Evolutionary conservation across 2,329 filamentous ascomycete genomes (phyloP).

Genomic region (Epichloe gansuensis): DNA sequence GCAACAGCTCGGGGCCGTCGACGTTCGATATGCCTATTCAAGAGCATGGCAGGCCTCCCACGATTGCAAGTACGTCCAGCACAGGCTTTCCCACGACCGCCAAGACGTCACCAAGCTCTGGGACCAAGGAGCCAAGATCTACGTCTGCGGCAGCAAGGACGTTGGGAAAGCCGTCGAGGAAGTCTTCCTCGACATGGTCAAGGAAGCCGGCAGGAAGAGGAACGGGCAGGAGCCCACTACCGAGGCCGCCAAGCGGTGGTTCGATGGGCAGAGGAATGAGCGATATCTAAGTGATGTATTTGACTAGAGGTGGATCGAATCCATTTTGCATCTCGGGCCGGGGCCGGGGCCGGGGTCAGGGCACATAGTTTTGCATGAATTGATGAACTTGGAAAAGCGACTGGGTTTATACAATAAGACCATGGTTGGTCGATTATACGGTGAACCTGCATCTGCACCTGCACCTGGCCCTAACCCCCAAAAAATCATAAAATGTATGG

Average conservation of each 20-base stretch:
- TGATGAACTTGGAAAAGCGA: no score
- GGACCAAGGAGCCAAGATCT: conserved; percentile 40
- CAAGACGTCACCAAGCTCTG: conserved; percentile 27
- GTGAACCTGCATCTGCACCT: no score
- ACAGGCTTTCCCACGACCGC: conserved; percentile 26
- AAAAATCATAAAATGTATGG: no score
- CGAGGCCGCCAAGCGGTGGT: conserved; percentile 33
- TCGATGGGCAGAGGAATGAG: conserved; percentile 38
- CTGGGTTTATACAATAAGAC: no score
- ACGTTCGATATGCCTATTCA: conserved; percentile 48
- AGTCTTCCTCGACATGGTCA: conserved; percentile 23
- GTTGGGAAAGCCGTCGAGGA: conserved; percentile 36
- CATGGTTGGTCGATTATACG: no score
- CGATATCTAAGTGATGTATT: conserved; percentile 51
- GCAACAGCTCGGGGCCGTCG: conserved; percentile 47
- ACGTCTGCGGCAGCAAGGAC: conserved; percentile 49
- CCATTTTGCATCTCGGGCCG: no score
- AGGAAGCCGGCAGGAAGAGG: conserved; percentile 15
- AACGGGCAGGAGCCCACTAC: conserved; percentile 19
- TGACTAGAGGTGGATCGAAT: conserved; percentile 24
- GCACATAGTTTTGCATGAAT: no score
- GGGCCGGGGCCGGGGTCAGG: no score
- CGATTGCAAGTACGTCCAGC: conserved; percentile 37
- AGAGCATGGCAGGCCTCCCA: conserved; percentile 27
- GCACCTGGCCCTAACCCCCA: no score